Evolutionary conservation across 2,329 filamentous ascomycete species (phyloP).

Genomic region (Aspergillus aculeatinus): DNA sequence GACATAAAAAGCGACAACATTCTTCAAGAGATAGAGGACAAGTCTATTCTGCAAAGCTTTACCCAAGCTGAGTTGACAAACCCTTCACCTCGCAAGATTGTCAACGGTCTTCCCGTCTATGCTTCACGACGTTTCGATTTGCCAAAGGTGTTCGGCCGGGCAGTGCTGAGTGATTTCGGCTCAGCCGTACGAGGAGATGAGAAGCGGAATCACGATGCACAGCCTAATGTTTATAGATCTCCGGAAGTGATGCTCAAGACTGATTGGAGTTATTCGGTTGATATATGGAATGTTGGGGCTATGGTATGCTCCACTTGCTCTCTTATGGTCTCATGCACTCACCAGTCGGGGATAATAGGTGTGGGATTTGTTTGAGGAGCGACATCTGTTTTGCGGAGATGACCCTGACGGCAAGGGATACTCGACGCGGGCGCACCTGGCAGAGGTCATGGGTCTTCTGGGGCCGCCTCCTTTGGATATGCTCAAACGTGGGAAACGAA

Average conservation of each 20-base stretch:
- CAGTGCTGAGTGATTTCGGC: conserved; percentile 41
- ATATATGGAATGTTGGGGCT: conserved; percentile 53
- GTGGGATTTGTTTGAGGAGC: conserved; percentile 51
- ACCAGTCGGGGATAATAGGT: conserved; percentile 32
- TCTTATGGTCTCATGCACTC: neutral
- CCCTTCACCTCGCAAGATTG: conserved; percentile 40
- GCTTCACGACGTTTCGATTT: conserved; percentile 34
- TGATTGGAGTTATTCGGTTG: conserved; percentile 48
- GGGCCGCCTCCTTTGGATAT: conserved; percentile 43
- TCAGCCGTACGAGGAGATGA: conserved; percentile 39
- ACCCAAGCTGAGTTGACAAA: conserved; percentile 33
- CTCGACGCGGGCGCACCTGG: conserved; percentile 46
- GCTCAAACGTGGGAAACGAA: conserved; percentile 33
- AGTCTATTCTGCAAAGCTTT: conserved; percentile 37
- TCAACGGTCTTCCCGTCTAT: conserved; percentile 36
- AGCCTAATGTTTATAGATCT: conserved; percentile 39
- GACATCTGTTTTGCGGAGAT: conserved; percentile 43
- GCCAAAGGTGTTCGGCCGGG: conserved; percentile 32
- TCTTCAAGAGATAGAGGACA: conserved; percentile 38
- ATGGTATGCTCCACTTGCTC: conserved; percentile 42
- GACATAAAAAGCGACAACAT: conserved; percentile 49
- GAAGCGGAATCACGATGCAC: conserved; percentile 44
- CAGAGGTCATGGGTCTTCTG: conserved; percentile 47
- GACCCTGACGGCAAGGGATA: conserved; percentile 38
- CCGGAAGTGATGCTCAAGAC: conserved; percentile 49